These are phyloP conservation scores for Lipomyces anomalus DNA, from an alignment of 805 yeast species.

Conservation along the genomic window DNA sequence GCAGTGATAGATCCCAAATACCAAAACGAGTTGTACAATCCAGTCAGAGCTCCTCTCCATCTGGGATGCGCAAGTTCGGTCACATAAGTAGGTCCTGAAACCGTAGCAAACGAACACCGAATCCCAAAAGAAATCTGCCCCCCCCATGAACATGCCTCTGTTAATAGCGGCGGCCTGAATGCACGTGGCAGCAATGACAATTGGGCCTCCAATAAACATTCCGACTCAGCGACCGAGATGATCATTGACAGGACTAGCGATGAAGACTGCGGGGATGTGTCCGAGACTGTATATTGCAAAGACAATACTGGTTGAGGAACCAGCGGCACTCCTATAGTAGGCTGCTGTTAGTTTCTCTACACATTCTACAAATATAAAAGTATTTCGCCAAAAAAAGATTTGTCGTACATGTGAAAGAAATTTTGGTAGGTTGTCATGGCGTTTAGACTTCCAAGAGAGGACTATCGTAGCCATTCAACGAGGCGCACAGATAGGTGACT, in stretches of 20 bases:
- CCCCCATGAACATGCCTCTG: constrained; percentile 16
- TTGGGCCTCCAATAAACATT: constrained; percentile 6
- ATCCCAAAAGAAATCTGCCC: constrained; percentile 17
- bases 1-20: constrained; percentile 45
- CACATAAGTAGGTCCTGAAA: constrained; percentile 11
- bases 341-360: too few species aligned
- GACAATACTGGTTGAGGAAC: too few species aligned
- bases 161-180: constrained; percentile 16
- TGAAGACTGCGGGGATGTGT: background rate
- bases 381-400: too few species aligned
- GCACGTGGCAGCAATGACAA: constrained; percentile 4
- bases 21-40: constrained; percentile 49
- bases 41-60: constrained; percentile 33
- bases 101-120: constrained; percentile 12
- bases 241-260: constrained; percentile 28
- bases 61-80: constrained; percentile 19
- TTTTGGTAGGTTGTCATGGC: constrained; percentile 11
- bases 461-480: constrained; percentile 15
- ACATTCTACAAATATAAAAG: too few species aligned
- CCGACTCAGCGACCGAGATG: constrained; percentile 41
- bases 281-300: constrained; percentile 6
- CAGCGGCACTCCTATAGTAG: too few species aligned
- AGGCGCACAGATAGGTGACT: constrained; percentile 10
- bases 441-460: constrained; percentile 9
- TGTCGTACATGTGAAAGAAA: constrained; percentile 9